Percentiles rank a stretch among this genome's conserved stretches.
Conservation (phyloP, 1,139 yeast species). For the Blastobotrys arbuscula region DNA sequence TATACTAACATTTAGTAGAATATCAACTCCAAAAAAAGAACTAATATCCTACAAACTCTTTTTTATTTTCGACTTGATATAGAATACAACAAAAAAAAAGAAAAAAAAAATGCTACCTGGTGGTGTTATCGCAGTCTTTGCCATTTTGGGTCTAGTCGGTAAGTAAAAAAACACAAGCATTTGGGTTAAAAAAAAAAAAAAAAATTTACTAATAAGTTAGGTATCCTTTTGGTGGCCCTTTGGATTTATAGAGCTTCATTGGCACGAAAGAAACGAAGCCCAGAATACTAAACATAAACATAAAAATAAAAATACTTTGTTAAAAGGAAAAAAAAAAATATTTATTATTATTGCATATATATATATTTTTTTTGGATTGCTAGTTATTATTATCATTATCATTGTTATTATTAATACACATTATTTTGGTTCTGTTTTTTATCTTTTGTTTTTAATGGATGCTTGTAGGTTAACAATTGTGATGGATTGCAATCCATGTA, state of each 20-base stretch:
- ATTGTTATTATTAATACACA: too few species aligned
- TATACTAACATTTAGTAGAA: background rate
- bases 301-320: too few species aligned
- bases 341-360: too few species aligned
- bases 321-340: too few species aligned
- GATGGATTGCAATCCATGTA: too few species aligned
- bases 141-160: conserved; percentile 43
- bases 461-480: too few species aligned
- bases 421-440: too few species aligned
- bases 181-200: background rate
- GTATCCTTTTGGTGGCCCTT: conserved; percentile 14
- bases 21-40: background rate
- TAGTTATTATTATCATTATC: too few species aligned
- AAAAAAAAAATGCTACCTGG: conserved; percentile 42
- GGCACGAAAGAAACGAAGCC: conserved; percentile 16
- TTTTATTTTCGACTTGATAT: background rate
- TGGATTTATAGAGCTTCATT: conserved; percentile 14
- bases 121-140: conserved; percentile 50
- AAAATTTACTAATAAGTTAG: conserved; percentile 1
- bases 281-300: conserved; percentile 8
- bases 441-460: too few species aligned
- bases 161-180: too few species aligned
- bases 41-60: background rate
- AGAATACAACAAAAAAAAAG: background rate
- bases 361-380: too few species aligned